Conservation (phyloP, 228 moss, liverwort and hornwort genomes). For the Sphagnum magellanicum region DNA sequence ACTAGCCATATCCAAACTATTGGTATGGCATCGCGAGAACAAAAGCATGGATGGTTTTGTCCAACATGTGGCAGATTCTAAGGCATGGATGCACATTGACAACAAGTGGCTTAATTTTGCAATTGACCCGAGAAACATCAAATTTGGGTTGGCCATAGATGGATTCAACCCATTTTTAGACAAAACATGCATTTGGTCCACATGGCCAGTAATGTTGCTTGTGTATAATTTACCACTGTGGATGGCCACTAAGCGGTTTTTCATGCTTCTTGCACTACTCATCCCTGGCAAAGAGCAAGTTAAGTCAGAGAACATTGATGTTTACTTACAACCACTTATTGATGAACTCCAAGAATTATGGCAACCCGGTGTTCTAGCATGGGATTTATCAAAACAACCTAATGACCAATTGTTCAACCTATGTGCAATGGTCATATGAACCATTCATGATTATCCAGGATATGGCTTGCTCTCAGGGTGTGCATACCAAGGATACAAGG, state of each 20-base stretch:
- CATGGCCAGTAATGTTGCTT: background rate
- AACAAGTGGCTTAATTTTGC: no score
- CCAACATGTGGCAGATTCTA: no score
- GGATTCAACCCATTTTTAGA: no score
- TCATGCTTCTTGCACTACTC: background rate
- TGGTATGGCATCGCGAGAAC: no score
- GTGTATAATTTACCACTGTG: background rate
- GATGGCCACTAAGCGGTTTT: background rate
- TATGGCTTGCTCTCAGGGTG: background rate
- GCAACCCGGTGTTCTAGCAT: background rate
- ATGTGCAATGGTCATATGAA: background rate
- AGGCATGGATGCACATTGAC: no score
- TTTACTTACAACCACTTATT: background rate
- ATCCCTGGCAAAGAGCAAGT: background rate
- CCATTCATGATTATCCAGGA: background rate
- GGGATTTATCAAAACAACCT: background rate
- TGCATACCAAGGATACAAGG: background rate
- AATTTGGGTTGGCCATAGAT: no score
- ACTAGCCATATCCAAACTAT: no score
- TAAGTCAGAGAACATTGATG: background rate
- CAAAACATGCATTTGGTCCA: no score
- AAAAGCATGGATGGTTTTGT: no score
- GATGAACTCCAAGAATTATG: background rate
- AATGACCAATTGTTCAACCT: background rate
- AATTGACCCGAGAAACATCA: no score